Evolutionary conservation across 768 basidiomycete genomes (phyloP).

Genomic region (Leucosporidium creatinivorum): DNA sequence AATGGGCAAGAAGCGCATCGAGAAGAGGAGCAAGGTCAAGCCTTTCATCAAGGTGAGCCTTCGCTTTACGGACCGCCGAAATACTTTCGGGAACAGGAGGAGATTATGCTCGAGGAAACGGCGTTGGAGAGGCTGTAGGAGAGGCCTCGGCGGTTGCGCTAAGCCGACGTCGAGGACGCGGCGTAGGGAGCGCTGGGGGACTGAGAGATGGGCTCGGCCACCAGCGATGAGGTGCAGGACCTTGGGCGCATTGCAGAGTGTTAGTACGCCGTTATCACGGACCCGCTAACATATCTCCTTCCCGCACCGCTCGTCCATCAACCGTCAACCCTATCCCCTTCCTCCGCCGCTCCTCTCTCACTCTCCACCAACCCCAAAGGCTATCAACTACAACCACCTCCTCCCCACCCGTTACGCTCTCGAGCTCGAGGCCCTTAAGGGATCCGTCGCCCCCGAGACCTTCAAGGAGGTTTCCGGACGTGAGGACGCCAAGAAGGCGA

Average conservation of each 20-base stretch:
- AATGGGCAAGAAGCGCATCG: slow-evolving; percentile 94
- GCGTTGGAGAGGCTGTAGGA: too few relatives aligned
- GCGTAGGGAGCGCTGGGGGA: too few relatives aligned
- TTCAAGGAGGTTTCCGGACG: slow-evolving; percentile 97
- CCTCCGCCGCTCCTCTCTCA: not conserved
- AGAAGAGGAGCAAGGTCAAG: slow-evolving; percentile 91
- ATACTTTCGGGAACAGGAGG: not conserved
- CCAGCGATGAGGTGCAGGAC: too few relatives aligned
- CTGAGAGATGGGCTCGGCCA: too few relatives aligned
- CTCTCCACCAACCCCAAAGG: slow-evolving; percentile 45
- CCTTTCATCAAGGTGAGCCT: slow-evolving; percentile 90
- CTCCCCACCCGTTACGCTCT: slow-evolving; percentile 99
- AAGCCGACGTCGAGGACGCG: too few relatives aligned
- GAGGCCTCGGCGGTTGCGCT: too few relatives aligned
- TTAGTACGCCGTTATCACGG: too few relatives aligned
- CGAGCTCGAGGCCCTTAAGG: slow-evolving; percentile 91
- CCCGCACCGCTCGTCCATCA: not conserved
- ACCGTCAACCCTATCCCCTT: not conserved
- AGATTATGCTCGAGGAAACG: not conserved
- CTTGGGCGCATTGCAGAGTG: too few relatives aligned
- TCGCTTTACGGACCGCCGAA: too few relatives aligned
- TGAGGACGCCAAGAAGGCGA: slow-evolving; percentile 51
- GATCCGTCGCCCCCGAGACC: slow-evolving; percentile 70
- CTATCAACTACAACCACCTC: slow-evolving; percentile 95
- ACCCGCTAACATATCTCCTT: not conserved